These are phyloP conservation scores for Cystobasidium onofrii DNA, from an alignment of 768 basidiomycete genomes.

Conservation along the genomic window DNA sequence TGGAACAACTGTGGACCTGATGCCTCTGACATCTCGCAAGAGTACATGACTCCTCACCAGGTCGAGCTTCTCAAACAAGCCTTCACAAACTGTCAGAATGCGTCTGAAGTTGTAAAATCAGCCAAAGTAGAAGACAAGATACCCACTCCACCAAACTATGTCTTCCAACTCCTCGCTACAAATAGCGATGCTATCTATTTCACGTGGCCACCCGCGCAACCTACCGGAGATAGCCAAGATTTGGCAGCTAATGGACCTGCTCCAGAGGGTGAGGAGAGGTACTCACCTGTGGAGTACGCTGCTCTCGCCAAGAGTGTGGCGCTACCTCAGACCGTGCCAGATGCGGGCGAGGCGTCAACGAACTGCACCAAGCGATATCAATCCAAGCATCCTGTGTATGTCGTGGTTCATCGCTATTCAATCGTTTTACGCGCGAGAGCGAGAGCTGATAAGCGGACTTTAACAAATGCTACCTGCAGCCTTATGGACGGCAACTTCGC, in stretches of 20 bases:
- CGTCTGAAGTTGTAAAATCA: background rate
- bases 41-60: conserved; percentile 27
- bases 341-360: conserved; percentile 36
- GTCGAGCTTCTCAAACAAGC: conserved; percentile 30
- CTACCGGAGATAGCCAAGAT: conserved; percentile 4
- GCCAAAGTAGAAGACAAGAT: background rate
- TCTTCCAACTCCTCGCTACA: conserved; percentile 41
- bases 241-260: background rate
- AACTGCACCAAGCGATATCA: conserved; percentile 41
- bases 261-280: background rate
- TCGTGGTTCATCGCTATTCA: background rate
- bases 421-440: too few species aligned
- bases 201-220: conserved; percentile 10
- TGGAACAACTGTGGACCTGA: conserved; percentile 22
- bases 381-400: conserved; percentile 41
- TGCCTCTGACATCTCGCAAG: background rate
- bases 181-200: conserved; percentile 32
- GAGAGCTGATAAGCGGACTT: background rate
- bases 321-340: background rate
- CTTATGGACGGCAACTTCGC: conserved; percentile 37
- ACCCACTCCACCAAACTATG: conserved; percentile 33
- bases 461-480: conserved; percentile 3
- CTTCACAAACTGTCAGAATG: conserved; percentile 25
- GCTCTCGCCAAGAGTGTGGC: conserved; percentile 38
- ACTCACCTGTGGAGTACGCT: conserved; percentile 36